These are phyloP conservation scores for Scleroderma bovista DNA, from an alignment of 768 basidiomycete species.

Conservation along the genomic window DNA sequence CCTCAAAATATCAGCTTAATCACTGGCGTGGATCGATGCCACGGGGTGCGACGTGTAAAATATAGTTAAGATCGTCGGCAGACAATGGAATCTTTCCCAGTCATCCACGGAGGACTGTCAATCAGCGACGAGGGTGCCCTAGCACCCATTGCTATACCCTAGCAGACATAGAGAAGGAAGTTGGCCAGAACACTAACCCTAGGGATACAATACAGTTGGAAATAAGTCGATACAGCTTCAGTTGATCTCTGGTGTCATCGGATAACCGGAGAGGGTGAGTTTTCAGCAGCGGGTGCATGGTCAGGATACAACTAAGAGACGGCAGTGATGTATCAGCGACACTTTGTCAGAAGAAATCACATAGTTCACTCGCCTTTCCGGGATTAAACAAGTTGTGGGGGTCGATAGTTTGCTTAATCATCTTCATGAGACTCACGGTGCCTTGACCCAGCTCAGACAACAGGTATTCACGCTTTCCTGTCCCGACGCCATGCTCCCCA, in stretches of 20 bases:
- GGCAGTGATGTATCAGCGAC: not conserved
- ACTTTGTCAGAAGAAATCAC: not conserved
- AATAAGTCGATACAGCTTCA: too few relatives aligned
- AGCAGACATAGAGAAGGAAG: too few relatives aligned
- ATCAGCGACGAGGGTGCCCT: not conserved
- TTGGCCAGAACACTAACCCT: too few relatives aligned
- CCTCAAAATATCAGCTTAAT: not conserved
- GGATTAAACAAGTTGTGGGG: constrained; percentile 45
- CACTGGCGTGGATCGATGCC: not conserved
- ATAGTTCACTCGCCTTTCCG: constrained; percentile 30
- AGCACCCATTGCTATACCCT: not conserved
- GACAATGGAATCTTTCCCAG: not conserved
- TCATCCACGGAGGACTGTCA: not conserved
- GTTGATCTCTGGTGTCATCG: not conserved
- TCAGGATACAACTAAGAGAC: constrained; percentile 10
- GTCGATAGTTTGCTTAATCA: constrained; percentile 41
- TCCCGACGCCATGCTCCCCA: constrained; percentile 43
- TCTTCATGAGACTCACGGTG: constrained; percentile 47
- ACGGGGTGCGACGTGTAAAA: not conserved
- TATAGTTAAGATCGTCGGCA: not conserved
- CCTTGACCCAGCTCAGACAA: constrained; percentile 42
- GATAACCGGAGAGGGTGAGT: not conserved
- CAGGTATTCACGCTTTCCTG: constrained; percentile 45
- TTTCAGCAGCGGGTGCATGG: not conserved
- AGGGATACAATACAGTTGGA: too few relatives aligned